Evolutionary conservation across 2,329 filamentous ascomycete species (phyloP).

Genomic region (Aspergillus clavatus): DNA sequence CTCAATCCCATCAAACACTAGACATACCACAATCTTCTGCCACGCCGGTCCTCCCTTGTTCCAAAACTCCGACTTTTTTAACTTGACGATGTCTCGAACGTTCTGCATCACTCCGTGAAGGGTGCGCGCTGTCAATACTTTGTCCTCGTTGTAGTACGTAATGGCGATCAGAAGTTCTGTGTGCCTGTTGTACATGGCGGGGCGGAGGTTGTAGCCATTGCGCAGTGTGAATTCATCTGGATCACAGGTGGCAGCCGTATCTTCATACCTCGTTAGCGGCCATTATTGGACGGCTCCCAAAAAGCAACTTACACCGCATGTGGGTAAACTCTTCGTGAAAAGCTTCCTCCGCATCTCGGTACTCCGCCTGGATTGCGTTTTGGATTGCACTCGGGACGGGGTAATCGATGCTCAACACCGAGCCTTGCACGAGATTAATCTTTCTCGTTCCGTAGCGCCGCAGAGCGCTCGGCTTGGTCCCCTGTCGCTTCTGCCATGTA

Average conservation of each 20-base stretch:
- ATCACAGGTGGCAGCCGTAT: constrained; percentile 95
- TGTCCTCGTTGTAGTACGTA: constrained; percentile 99
- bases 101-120: constrained; percentile 98
- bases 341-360: constrained; percentile 78
- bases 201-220: constrained; percentile 96
- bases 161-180: constrained; percentile 95
- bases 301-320: constrained; percentile 67
- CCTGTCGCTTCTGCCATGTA: constrained; percentile 70
- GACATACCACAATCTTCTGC: constrained; percentile 98
- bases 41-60: constrained; percentile 97
- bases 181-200: constrained; percentile 97
- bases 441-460: constrained; percentile 93
- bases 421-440: constrained; percentile 95
- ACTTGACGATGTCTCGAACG: constrained; percentile 94
- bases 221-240: constrained; percentile 97
- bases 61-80: constrained; percentile 99
- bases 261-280: constrained; percentile 30
- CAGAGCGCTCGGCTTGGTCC: constrained; percentile 52
- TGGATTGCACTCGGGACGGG: constrained; percentile 95
- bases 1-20: constrained; percentile 97
- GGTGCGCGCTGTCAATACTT: constrained; percentile 83
- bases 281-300: background rate
- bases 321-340: constrained; percentile 89
- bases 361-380: constrained; percentile 90
- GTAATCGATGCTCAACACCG: constrained; percentile 93